These are phyloP conservation scores for Pezicula carpinea DNA, from an alignment of 2,329 filamentous ascomycete species.

Conservation along the genomic window DNA sequence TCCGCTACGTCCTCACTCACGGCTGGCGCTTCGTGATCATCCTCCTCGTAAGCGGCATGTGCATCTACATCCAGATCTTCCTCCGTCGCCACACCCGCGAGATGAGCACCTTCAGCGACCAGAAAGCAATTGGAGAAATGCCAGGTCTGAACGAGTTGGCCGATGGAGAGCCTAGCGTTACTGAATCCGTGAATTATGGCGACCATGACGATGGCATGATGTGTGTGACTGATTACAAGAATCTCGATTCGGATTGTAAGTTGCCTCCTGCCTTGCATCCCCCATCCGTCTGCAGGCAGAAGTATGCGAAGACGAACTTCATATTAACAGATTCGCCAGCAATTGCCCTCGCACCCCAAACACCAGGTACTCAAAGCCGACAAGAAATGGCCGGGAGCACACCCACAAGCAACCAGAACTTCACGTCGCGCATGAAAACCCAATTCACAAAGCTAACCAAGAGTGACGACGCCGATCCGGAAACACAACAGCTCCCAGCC, in stretches of 20 bases:
- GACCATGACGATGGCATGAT: background rate
- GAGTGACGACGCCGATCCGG: no score
- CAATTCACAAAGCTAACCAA: background rate
- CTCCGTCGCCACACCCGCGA: constrained; percentile 13
- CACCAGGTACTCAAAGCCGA: no score
- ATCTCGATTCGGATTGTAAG: background rate
- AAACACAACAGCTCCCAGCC: background rate
- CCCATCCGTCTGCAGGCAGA: no score
- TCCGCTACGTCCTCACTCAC: constrained; percentile 34
- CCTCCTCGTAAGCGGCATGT: constrained; percentile 20
- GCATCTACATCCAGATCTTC: constrained; percentile 32
- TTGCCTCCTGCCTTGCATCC: no score
- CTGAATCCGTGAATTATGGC: background rate
- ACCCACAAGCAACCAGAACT: no score
- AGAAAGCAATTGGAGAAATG: background rate
- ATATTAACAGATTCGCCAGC: no score
- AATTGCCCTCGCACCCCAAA: no score
- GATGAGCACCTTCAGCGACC: background rate
- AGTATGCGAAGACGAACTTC: no score
- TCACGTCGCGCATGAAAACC: no score
- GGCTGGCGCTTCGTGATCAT: constrained; percentile 33
- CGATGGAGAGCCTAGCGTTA: background rate
- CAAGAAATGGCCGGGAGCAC: no score
- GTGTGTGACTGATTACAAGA: background rate
- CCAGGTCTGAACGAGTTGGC: background rate